Conservation (phyloP, 495 filamentous ascomycete species). For the Aspergillus hancockii region DNA sequence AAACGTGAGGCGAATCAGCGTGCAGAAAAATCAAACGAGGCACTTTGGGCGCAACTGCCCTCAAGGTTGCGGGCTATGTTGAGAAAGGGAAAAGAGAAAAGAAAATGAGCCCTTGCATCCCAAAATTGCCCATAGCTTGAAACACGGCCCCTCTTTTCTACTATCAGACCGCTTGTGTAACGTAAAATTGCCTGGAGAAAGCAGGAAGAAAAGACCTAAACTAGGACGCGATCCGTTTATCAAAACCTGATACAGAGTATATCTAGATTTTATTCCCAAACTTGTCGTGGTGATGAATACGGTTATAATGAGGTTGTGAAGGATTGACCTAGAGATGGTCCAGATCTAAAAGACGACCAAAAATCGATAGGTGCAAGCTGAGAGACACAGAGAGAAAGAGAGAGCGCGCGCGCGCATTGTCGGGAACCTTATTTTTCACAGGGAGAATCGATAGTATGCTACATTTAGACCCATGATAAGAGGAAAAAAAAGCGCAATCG, state of each 20-base stretch:
- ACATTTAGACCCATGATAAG: background rate
- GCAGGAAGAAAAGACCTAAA: background rate
- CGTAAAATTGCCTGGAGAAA: background rate
- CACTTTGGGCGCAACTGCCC: background rate
- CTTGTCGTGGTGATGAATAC: background rate
- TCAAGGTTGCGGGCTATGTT: background rate
- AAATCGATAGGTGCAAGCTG: too few species aligned
- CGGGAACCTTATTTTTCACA: background rate
- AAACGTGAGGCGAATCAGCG: slow-evolving; percentile 30
- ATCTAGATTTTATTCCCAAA: background rate
- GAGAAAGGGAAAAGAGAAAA: background rate
- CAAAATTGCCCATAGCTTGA: background rate
- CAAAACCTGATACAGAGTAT: background rate
- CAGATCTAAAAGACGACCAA: too few species aligned
- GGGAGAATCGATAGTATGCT: background rate
- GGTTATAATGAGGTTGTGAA: background rate
- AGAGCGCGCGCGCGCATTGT: background rate
- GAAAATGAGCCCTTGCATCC: background rate
- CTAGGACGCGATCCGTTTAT: background rate
- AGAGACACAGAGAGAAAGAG: too few species aligned
- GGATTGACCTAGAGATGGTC: background rate
- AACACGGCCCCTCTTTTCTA: background rate
- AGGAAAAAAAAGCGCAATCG: background rate
- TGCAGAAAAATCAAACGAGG: background rate
- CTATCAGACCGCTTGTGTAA: background rate